Base-by-base conservation (phyloP, 805 yeast genomes). In the Tetrapisispora iriomotensis region DNA sequence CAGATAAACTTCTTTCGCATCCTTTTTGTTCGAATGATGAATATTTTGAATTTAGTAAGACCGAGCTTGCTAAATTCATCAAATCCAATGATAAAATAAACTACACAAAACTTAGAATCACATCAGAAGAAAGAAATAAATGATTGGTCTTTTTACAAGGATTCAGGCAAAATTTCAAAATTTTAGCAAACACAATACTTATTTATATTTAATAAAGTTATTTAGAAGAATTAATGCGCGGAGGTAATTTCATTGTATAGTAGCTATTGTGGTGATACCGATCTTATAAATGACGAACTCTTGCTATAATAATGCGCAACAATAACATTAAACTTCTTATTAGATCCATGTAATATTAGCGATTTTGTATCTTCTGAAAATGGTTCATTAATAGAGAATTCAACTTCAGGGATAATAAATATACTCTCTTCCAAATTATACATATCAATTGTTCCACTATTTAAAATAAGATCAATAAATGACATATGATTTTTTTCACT, bases 1-100 rank as follows among this genome's bases (percentile, higher is more conserved):
- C 96, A 0, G 69, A 66, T 34, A 68, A 72, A 34, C 61, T 88
- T 15, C 56, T 79, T 34, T 48, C 63, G 4, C 79, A 83, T 55
- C 64, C 66, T 15, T 78, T 82, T 51, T 68, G 76, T 53, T 45
- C 40, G 12, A 60, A 58, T 1, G 66, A 65, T 35, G 44, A 58
- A 0, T 39, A 49, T 4, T 82, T 77, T 53, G 59, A 62, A 22
- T 82, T 82, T 50, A 53, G 61, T 17, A 59, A 67, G 13, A 80
- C 88, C 0, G 65, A 67, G 45, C 60, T 81, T 37, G 78, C 81
- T 1, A 61, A 67, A 39, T 60, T 74, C 56, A 79, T 82, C 42
- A 65, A 55, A 41, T 51, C 64, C 1, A 67, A 67, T 46, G 67
- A 66, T 40, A 65, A 62, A 31, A 38, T 56, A 8, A 59, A 56